Base-by-base conservation (phyloP, 306 rosid genomes). In the Cercis canadensis region DNA sequence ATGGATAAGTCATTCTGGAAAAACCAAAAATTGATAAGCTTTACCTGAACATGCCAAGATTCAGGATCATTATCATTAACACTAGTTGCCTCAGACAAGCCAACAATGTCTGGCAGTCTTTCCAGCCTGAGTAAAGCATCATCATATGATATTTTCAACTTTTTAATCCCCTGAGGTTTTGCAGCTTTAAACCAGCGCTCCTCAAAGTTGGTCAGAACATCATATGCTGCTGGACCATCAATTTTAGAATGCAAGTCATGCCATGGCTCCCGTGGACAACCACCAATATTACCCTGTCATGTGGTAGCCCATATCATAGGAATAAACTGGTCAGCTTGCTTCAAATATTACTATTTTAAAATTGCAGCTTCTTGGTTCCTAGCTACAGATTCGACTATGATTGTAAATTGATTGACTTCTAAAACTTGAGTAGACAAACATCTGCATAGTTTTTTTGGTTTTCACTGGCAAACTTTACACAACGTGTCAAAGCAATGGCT, bases 191-290 rank as follows among this genome's bases (percentile, higher is more conserved):
- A 73, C 99, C 99, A 94, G 39, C 99, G 95, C 81, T 94, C 97
- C 84, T 91, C 96, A 75, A 94, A 94, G 80, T 94, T 94, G 19
- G 83, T 78, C 82, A 94, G 77, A 79, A 94, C 91, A 73, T 94
- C 99, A 44, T 94, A 94, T 53, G 99, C 99, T 5, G 96, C 99
- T 29, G 99, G 96, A 73, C 99, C 91, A 45, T 94, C 99, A 77
- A 94, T 79, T 82, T 77, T 91, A 61, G 96, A 89, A 81, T 94
- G 99, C 85, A 94, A 71, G 82, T 94, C 99, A 65, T 94, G 99
- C 99, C 99, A 94, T 10, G 99, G 99, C 75, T 94, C 96, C 78
- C 99, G 80, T 63, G 96, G 99, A 89, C 97, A 87, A 56, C 92
- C 97, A 73, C 72, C 80, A 15, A 67, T 64, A 55, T 61, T 89